Evolutionary conservation across 805 yeast genomes (phyloP).

Genomic region (Cyberlindnera euphorbiiphila): DNA sequence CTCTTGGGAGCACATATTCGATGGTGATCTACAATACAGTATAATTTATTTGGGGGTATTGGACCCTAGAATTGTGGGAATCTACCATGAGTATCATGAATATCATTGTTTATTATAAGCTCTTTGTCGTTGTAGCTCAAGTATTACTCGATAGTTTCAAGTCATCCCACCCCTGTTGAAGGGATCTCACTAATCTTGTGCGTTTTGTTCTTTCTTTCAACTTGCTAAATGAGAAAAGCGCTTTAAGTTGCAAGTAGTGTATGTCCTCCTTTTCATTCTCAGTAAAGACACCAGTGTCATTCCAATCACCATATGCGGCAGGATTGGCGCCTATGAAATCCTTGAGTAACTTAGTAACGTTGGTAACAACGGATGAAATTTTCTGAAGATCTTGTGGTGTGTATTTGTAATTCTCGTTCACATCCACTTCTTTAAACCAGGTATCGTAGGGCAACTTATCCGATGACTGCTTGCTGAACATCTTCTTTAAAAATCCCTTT

Average conservation of each 20-base stretch:
- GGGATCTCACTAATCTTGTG: constrained; percentile 1
- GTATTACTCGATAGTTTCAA: constrained; percentile 5
- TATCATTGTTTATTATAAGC: no score
- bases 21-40: no score
- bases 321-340: constrained; percentile 12
- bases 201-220: constrained; percentile 2
- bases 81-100: no score
- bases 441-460: constrained; percentile 27
- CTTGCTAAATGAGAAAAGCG: constrained; percentile 7
- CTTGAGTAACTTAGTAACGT: constrained; percentile 20
- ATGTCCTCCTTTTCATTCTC: constrained; percentile 1
- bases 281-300: constrained; percentile 11
- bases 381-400: constrained; percentile 34
- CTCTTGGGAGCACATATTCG: no score
- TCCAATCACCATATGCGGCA: constrained; percentile 24
- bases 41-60: no score
- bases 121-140: not conserved
- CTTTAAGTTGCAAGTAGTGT: constrained; percentile 9
- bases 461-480: constrained; percentile 9
- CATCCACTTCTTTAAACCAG: constrained; percentile 47
- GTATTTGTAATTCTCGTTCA: constrained; percentile 47
- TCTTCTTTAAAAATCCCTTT: constrained; percentile 6
- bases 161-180: constrained; percentile 15
- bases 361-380: constrained; percentile 30
- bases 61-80: no score